Percentiles rank a stretch among this genome's conserved stretches.
phyloP scores from a whole-genome alignment of 2,329 filamentous ascomycete genomes.

The Calonectria ilicicola region DNA sequence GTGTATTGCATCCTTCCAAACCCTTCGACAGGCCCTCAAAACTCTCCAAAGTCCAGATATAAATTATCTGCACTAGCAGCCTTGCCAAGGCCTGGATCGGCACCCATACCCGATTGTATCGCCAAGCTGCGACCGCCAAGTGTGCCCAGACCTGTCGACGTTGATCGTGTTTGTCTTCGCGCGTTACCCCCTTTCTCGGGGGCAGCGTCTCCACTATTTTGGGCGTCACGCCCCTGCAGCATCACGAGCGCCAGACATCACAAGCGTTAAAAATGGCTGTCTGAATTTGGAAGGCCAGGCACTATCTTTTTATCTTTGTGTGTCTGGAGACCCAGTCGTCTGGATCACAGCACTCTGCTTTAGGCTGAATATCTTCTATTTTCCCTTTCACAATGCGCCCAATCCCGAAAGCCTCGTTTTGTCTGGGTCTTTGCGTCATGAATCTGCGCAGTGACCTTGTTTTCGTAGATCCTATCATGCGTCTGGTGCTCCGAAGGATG shows the following conservation, averaged over 20 bases:
- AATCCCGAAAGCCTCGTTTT: not conserved
- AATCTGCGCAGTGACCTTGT: not conserved
- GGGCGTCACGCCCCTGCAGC: constrained; percentile 7
- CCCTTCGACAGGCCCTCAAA: not conserved
- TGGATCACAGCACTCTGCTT: not conserved
- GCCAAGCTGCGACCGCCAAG: constrained; percentile 39
- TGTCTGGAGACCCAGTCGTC: not conserved
- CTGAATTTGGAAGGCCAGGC: not conserved
- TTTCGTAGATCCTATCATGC: constrained; percentile 11
- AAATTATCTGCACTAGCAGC: constrained; percentile 14
- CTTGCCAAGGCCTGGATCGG: constrained; percentile 43
- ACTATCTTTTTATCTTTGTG: not conserved
- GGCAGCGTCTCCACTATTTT: not conserved
- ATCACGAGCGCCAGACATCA: constrained; percentile 8
- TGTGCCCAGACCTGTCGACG: not conserved
- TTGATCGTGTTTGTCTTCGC: not conserved
- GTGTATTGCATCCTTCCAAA: not conserved
- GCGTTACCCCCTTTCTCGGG: not conserved
- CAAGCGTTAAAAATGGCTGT: too few species aligned
- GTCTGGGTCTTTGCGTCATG: not conserved
- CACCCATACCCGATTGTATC: constrained; percentile 40
- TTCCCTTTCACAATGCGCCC: not conserved
- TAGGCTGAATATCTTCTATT: not conserved
- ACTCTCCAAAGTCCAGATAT: constrained; percentile 1
- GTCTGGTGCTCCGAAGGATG: not conserved